A percentile compares a stretch with the other conserved stretches of the same genome.
phyloP scores from a whole-genome alignment of 176 grass and related monocot species.

The Triticum dicoccoides region DNA sequence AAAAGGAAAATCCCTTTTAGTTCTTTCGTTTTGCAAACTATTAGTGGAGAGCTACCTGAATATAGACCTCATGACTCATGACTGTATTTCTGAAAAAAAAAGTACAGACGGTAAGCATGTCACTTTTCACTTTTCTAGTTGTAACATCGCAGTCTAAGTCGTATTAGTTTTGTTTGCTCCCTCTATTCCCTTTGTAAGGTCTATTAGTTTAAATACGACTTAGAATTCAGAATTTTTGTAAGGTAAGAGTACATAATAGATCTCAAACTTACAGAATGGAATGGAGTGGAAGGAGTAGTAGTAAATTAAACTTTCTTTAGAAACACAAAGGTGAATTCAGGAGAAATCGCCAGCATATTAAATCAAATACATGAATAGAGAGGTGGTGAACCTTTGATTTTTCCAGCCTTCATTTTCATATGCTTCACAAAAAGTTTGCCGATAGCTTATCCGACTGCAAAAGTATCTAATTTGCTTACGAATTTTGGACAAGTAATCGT shows the following conservation, averaged over 20 bases:
- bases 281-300: neutral
- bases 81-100: neutral
- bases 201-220: no score
- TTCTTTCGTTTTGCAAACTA: neutral
- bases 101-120: neutral
- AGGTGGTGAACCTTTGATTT: conserved; percentile 57
- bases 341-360: conserved; percentile 5
- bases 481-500: conserved; percentile 40
- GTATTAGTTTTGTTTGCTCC: no score
- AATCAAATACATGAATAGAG: conserved; percentile 20
- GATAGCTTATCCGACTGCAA: conserved; percentile 74
- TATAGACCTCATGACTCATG: neutral
- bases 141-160: no score
- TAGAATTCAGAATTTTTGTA: no score
- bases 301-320: neutral
- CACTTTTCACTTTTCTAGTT: neutral
- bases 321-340: neutral
- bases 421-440: conserved; percentile 77
- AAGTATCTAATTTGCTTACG: conserved; percentile 59
- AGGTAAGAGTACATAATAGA: no score
- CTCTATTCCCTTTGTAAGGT: no score
- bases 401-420: conserved; percentile 85
- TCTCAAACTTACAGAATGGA: no score
- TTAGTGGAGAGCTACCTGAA: neutral
- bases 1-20: neutral